Evolutionary conservation across 139 green algal genomes (phyloP), one percentile per base, ranked within the genome.

Genomic region (Yamagishiella unicocca): DNA sequence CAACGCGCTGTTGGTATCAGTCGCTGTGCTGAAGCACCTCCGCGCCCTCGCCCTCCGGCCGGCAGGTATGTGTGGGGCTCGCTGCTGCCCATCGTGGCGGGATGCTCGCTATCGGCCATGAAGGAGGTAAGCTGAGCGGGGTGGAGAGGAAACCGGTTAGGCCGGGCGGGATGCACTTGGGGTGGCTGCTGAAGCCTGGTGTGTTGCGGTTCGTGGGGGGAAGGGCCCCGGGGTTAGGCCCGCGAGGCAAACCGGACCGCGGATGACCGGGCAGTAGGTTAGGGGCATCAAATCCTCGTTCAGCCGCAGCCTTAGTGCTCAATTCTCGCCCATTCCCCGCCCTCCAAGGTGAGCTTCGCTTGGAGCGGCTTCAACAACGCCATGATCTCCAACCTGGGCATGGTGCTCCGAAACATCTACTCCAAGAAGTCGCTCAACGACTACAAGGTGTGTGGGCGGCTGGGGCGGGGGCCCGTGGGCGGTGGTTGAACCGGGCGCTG

Each of bases 361-460:
- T 97, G 93, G 93, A 83, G 71, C n/a, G 96, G 96, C 25, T 98
- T 98, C 92, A 97, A 96, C 90, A 97, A 96, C 83, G 96, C 96
- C 68, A 98, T 98, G 95, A 91, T 97, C 58, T 95, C 88, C 88
- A 98, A 98, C 84, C 54, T 98, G 35, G 96, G 96, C 89, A 98
- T 98, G 96, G 96, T 98, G 85, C 90, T 98, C 82, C 90, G 96
- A 38, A 98, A 98, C 90, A 97, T 98, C 77, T 96, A 96, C 90
- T 97, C 93, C 80, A 98, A 98, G 89, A 98, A 98, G 90, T 91
- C 87, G 73, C 94, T 98, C n/a, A 94, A 92, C 43, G 92, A 98
- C 67, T 97, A 96, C 88, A 97, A 97, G 93, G 95, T 94, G n/a
- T 94, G n/a, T 0, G 71, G 21, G 1, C 31, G 24, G 46, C 1